phyloP scores from a whole-genome alignment of 257 asterid genomes.

The Anisodus tanguticus region DNA sequence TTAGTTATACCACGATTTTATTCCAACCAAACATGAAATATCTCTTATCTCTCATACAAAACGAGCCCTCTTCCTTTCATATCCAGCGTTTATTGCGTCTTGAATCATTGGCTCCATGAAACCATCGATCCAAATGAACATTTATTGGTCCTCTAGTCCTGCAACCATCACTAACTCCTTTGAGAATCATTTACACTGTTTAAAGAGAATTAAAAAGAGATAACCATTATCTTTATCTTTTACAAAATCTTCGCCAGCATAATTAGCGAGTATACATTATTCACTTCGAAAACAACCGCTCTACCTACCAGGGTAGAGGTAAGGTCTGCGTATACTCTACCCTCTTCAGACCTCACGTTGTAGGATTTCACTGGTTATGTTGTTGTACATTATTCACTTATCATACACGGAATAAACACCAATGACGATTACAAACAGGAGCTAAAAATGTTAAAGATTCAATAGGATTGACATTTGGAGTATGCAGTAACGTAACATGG shows the following conservation, averaged over 20 bases:
- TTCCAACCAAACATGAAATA: too few relatives aligned
- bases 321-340: too few relatives aligned
- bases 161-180: constrained; percentile 26
- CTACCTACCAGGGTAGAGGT: too few relatives aligned
- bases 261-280: too few relatives aligned
- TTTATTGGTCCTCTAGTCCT: constrained; percentile 78
- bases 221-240: not conserved
- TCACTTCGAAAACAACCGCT: too few relatives aligned
- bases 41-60: too few relatives aligned
- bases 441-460: not conserved
- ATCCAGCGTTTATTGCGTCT: constrained; percentile 75
- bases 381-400: too few relatives aligned
- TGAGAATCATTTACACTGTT: not conserved
- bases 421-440: not conserved
- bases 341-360: too few relatives aligned
- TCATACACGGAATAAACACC: not conserved
- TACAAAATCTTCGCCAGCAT: not conserved
- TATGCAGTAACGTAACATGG: not conserved
- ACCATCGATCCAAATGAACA: constrained; percentile 86
- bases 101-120: constrained; percentile 79
- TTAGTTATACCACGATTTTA: too few relatives aligned
- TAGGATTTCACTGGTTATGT: too few relatives aligned
- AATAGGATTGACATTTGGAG: not conserved
- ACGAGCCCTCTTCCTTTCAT: not conserved
- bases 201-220: not conserved